phyloP scores from a whole-genome alignment of 768 basidiomycete species.

The Boletus fagicola region DNA sequence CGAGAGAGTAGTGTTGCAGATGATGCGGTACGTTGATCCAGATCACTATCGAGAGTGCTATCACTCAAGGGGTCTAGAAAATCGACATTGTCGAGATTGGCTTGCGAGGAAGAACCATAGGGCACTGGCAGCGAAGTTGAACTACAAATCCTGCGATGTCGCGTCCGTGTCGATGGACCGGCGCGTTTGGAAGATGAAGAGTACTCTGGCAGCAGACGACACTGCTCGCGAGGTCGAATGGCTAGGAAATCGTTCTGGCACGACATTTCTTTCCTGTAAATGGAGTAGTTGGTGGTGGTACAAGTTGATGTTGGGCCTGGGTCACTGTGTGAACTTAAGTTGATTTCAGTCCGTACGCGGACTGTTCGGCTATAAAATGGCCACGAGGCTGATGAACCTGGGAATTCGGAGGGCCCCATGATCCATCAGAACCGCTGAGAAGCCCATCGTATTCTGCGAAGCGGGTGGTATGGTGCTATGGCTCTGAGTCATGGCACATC shows the following conservation, averaged over 20 bases:
- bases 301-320: slow-evolving; percentile 17
- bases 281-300: slow-evolving; percentile 19
- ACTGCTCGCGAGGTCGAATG: slow-evolving; percentile 6
- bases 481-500: too few relatives aligned
- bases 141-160: slow-evolving; percentile 9
- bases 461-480: background rate
- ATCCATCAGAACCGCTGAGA: background rate
- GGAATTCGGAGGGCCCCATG: slow-evolving; percentile 2
- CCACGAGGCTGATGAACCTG: slow-evolving; percentile 12
- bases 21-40: slow-evolving; percentile 21
- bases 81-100: background rate
- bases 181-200: slow-evolving; percentile 3
- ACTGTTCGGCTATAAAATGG: slow-evolving; percentile 19
- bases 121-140: slow-evolving; percentile 13
- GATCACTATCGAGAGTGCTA: slow-evolving; percentile 12
- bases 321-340: slow-evolving; percentile 26
- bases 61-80: slow-evolving; percentile 12
- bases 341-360: slow-evolving; percentile 19
- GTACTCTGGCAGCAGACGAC: background rate
- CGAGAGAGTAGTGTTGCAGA: slow-evolving; percentile 25
- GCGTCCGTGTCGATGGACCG: slow-evolving; percentile 7
- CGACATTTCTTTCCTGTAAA: slow-evolving; percentile 18
- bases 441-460: background rate
- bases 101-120: background rate
- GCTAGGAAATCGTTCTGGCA: slow-evolving; percentile 13